Conservation (phyloP, 2,329 filamentous ascomycete species). For the Apiospora arundinis region DNA sequence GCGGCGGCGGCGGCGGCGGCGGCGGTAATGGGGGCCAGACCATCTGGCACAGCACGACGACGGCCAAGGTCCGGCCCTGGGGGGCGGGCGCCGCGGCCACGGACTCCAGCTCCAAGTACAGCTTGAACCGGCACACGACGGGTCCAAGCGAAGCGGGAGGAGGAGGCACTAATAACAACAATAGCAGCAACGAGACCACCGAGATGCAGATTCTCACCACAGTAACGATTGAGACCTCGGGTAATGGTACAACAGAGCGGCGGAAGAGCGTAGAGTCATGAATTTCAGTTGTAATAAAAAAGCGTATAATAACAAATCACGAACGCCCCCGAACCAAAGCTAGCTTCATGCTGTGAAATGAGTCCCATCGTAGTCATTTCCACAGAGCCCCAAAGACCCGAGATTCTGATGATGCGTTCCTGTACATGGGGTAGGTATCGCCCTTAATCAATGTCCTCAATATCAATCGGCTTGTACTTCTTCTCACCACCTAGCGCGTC, state of each 20-base stretch:
- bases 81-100: background rate
- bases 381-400: too few species aligned
- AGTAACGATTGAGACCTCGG: constrained; percentile 1
- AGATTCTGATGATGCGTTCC: too few species aligned
- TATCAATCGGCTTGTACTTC: constrained; percentile 57
- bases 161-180: too few species aligned
- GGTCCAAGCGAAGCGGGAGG: background rate
- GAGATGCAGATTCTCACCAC: constrained; percentile 15
- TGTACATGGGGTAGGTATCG: too few species aligned
- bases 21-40: background rate
- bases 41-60: background rate
- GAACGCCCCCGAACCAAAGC: too few species aligned
- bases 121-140: background rate
- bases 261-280: background rate
- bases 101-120: background rate
- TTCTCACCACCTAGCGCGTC: constrained; percentile 69
- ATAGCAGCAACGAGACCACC: background rate
- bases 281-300: background rate
- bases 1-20: background rate
- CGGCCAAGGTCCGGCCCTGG: background rate
- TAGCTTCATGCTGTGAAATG: background rate
- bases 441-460: too few species aligned
- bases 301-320: background rate
- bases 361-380: background rate
- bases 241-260: background rate